phyloP scores from a whole-genome alignment of 176 grass and related monocot species.

The Ananas comosus region DNA sequence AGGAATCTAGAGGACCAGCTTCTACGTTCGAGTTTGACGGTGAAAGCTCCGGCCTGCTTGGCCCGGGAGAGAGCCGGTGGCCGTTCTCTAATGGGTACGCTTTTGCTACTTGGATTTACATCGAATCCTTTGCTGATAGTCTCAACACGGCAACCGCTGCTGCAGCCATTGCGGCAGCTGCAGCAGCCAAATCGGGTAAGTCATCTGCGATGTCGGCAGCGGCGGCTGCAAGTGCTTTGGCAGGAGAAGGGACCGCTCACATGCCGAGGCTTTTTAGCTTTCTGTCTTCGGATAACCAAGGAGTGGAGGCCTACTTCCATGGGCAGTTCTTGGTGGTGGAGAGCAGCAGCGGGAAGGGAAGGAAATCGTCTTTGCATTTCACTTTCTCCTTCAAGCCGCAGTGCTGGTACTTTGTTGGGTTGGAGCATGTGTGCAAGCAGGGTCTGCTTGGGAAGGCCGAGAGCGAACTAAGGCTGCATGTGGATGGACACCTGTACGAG shows the following conservation, averaged over 20 bases:
- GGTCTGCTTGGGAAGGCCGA: slow-evolving; percentile 86
- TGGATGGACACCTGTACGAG: slow-evolving; percentile 74
- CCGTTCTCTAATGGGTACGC: slow-evolving; percentile 93
- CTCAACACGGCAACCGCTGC: slow-evolving; percentile 94
- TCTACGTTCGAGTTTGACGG: slow-evolving; percentile 87
- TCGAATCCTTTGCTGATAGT: slow-evolving; percentile 89
- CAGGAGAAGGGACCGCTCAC: slow-evolving; percentile 88
- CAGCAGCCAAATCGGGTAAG: slow-evolving; percentile 81
- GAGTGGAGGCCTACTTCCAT: slow-evolving; percentile 94
- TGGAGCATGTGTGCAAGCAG: slow-evolving; percentile 85
- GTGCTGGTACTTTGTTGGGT: slow-evolving; percentile 86
- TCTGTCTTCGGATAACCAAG: slow-evolving; percentile 85
- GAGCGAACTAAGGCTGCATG: slow-evolving; percentile 84
- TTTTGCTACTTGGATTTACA: slow-evolving; percentile 92
- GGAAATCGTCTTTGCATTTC: slow-evolving; percentile 92
- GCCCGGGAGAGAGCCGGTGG: slow-evolving; percentile 84
- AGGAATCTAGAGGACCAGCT: slow-evolving; percentile 58
- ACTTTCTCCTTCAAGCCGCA: slow-evolving; percentile 87
- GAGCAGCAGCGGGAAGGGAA: slow-evolving; percentile 64
- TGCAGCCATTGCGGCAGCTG: slow-evolving; percentile 83
- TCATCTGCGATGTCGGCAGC: slow-evolving; percentile 93
- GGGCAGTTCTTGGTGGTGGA: slow-evolving; percentile 95
- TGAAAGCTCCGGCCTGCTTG: slow-evolving; percentile 89
- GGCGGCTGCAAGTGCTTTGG: slow-evolving; percentile 84
- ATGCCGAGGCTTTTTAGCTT: slow-evolving; percentile 96